Evolutionary conservation across 2,329 filamentous ascomycete genomes (phyloP), one percentile per base, ranked within the genome.

Genomic region (Amesomyces nigricolor): DNA sequence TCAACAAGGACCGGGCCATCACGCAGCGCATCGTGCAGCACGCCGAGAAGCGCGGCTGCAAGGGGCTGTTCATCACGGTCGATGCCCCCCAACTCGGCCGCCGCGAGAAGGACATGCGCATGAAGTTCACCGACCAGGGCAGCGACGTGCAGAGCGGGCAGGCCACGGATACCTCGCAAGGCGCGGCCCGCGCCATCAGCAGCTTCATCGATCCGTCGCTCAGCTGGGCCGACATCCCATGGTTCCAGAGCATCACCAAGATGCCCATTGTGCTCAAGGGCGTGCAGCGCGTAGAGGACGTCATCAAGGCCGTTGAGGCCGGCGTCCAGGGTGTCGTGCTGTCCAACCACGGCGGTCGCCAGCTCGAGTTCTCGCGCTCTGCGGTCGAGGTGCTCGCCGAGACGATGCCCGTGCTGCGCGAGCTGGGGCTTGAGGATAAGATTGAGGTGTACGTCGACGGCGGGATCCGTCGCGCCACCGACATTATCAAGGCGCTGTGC

Each of bases 181-280:
- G 94, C 49, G 94, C 92, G 1, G 92, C 94, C 5, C 84, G 94
- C 60, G 94, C 94, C 60, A 99, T 99, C 67, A 95, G 89, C 30
- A 90, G 83, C 57, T 99, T 99, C 72, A 99, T 99, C 74, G 94
- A 99, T 76, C 94, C 94, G 2, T 79, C 81, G n/a, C 80, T 99
- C 10, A 88, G 82, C 67, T 99, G 94, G 94, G 88, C 87, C 65
- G 94, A 97, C 66, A 90, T 96, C 46, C 82, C 92, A 1, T 99
- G 91, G 91, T 95, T 99, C 76, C 77, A 83, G 64, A 83, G 82
- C 64, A 89, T 97, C 68, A 99, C 94, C 30, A 84, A 84, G 61
- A 95, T 97, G 86, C 94, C 94, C 53, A 95, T 99, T 67, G 82
- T 97, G 51, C 82, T 99, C 62, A 99, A 99, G 80, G 94, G 94